Percentiles rank a stretch among this genome's conserved stretches.
Conservation (phyloP, 2,329 filamentous ascomycete genomes). For the Paraphoma sp. region DNA sequence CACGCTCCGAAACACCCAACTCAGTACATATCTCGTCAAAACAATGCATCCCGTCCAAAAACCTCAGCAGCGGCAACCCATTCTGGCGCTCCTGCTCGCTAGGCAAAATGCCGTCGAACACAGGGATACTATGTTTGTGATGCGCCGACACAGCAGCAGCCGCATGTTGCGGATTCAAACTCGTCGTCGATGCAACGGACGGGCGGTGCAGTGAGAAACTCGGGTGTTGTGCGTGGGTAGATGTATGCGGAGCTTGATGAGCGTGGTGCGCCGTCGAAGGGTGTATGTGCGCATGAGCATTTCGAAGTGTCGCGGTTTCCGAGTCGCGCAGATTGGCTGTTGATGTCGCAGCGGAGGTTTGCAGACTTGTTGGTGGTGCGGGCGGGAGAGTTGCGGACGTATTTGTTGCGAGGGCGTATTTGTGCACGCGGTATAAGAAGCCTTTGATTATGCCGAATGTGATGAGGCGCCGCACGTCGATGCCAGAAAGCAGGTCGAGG, state of each 20-base stretch:
- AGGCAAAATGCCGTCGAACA: slow-evolving; percentile 9
- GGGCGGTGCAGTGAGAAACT: slow-evolving; percentile 23
- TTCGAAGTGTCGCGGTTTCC: slow-evolving; percentile 21
- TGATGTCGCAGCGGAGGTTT: slow-evolving; percentile 24
- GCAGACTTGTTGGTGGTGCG: slow-evolving; percentile 34
- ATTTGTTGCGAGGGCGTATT: slow-evolving; percentile 75
- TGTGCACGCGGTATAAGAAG: slow-evolving; percentile 89
- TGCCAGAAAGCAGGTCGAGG: slow-evolving; percentile 71
- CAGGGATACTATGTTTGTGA: slow-evolving; percentile 11
- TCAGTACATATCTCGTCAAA: slow-evolving; percentile 86
- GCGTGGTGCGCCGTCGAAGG: slow-evolving; percentile 6
- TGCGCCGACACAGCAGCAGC: slow-evolving; percentile 1
- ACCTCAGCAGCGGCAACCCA: slow-evolving; percentile 63
- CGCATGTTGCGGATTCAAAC: slow-evolving; percentile 6
- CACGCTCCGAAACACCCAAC: slow-evolving; percentile 71
- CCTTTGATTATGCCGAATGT: slow-evolving; percentile 97
- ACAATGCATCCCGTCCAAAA: slow-evolving; percentile 75
- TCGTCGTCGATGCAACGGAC: slow-evolving; percentile 12
- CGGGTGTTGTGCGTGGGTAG: neutral
- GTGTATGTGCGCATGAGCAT: slow-evolving; percentile 9
- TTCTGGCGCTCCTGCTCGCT: slow-evolving; percentile 23
- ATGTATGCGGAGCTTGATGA: neutral
- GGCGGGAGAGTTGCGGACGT: slow-evolving; percentile 23
- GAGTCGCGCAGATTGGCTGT: slow-evolving; percentile 24
- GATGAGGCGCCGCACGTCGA: slow-evolving; percentile 90